These are phyloP conservation scores for Hibiscus trionum DNA, from an alignment of 345 rosid species.

Conservation along the genomic window DNA sequence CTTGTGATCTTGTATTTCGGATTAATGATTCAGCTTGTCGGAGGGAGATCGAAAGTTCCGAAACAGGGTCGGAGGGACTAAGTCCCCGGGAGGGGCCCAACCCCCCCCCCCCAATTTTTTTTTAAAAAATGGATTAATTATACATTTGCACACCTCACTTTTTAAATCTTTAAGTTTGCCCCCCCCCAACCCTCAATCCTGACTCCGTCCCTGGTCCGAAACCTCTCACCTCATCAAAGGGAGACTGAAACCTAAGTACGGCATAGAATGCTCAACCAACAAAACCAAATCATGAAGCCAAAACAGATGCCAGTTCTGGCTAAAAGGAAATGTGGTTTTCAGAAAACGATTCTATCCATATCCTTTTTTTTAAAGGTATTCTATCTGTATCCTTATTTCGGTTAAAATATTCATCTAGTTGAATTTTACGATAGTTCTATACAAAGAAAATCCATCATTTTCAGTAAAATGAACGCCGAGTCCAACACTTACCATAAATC, in stretches of 20 bases:
- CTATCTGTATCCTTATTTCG: neutral
- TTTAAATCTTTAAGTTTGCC: no score
- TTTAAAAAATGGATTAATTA: no score
- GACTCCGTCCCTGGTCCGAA: no score
- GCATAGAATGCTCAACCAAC: neutral
- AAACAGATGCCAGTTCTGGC: neutral
- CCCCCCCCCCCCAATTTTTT: no score
- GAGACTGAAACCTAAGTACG: no score
- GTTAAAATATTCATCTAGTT: neutral
- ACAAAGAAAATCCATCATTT: neutral
- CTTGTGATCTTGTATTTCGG: no score
- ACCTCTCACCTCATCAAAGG: no score
- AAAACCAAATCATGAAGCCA: neutral
- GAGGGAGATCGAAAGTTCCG: no score
- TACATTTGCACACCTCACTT: no score
- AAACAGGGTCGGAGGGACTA: no score
- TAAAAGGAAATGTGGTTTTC: neutral
- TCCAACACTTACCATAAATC: constrained; percentile 36
- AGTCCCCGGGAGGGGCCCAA: no score
- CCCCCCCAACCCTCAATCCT: no score
- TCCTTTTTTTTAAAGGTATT: neutral
- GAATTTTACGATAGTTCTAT: neutral
- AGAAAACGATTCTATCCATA: neutral
- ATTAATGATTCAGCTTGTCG: neutral
- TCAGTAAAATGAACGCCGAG: neutral